These are phyloP conservation scores for Lactifluus piperatus DNA, from an alignment of 768 basidiomycete genomes.

Conservation along the genomic window DNA sequence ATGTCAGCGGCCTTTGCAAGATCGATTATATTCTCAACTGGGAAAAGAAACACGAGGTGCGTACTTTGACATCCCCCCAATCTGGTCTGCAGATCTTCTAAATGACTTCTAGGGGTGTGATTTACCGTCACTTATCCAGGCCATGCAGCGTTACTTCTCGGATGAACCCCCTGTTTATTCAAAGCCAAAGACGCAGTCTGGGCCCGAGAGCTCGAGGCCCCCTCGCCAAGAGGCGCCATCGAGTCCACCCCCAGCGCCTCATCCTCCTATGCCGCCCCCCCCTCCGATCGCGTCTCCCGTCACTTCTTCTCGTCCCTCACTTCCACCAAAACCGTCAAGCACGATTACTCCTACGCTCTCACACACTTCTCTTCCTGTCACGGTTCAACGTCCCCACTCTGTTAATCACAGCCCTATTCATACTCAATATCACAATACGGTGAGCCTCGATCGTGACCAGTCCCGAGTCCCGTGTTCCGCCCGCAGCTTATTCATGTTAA, in stretches of 20 bases:
- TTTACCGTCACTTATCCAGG: slow-evolving; percentile 62
- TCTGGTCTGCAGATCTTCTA: slow-evolving; percentile 12
- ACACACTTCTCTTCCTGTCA: neutral
- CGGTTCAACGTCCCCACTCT: neutral
- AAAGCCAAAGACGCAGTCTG: slow-evolving; percentile 44
- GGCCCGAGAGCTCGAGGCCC: slow-evolving; percentile 19
- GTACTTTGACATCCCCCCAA: slow-evolving; percentile 25
- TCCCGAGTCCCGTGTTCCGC: slow-evolving; percentile 10
- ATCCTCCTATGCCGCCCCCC: slow-evolving; percentile 3
- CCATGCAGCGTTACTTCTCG: slow-evolving; percentile 78
- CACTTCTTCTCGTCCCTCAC: slow-evolving; percentile 20
- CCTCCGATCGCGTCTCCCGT: slow-evolving; percentile 13
- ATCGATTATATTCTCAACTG: slow-evolving; percentile 69
- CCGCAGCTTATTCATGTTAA: slow-evolving; percentile 16
- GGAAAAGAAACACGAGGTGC: slow-evolving; percentile 77
- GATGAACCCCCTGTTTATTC: slow-evolving; percentile 84
- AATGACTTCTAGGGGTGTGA: slow-evolving; percentile 54
- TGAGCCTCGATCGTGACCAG: slow-evolving; percentile 8
- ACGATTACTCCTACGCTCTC: slow-evolving; percentile 3
- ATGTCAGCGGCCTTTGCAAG: slow-evolving; percentile 68
- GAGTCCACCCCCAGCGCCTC: slow-evolving; percentile 20
- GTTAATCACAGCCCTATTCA: slow-evolving; percentile 9
- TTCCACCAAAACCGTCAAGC: slow-evolving; percentile 12
- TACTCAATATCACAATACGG: slow-evolving; percentile 1
- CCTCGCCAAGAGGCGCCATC: slow-evolving; percentile 19